phyloP scores from a whole-genome alignment of 441 rosid species.

The Croton setiger region DNA sequence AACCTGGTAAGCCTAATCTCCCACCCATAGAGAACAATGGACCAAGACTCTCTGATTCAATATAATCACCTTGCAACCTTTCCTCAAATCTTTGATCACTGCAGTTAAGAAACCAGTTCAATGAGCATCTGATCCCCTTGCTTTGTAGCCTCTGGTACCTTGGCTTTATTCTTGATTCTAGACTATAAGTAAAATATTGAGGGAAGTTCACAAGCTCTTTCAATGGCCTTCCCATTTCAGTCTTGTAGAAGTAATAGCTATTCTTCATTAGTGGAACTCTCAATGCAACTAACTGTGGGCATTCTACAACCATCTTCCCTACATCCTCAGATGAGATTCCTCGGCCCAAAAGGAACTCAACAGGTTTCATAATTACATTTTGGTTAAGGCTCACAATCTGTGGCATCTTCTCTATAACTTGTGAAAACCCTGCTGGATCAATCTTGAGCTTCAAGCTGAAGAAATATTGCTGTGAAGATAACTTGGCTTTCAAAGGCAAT shows the following conservation, averaged over 20 bases:
- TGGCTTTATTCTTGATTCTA: constrained; percentile 82
- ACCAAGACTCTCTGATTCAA: constrained; percentile 52
- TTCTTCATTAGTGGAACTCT: constrained; percentile 69
- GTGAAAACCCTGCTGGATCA: constrained; percentile 65
- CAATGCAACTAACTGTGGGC: constrained; percentile 62
- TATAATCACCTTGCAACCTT: constrained; percentile 54
- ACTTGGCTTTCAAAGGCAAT: constrained; percentile 71
- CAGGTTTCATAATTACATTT: constrained; percentile 65
- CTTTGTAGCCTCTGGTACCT: constrained; percentile 62
- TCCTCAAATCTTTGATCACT: constrained; percentile 81
- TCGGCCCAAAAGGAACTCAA: constrained; percentile 66
- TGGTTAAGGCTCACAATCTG: constrained; percentile 77
- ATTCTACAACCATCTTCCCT: constrained; percentile 61
- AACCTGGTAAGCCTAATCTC: constrained; percentile 55
- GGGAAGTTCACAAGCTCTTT: constrained; percentile 78
- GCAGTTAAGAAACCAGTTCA: constrained; percentile 77
- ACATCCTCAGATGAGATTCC: constrained; percentile 52
- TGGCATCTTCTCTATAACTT: constrained; percentile 73
- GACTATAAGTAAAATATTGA: constrained; percentile 69
- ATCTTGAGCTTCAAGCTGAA: constrained; percentile 70
- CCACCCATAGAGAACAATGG: constrained; percentile 67
- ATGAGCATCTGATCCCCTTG: constrained; percentile 60
- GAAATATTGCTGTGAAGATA: constrained; percentile 72
- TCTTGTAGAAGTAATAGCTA: constrained; percentile 63
- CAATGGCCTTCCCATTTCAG: constrained; percentile 76